Percentiles rank a stretch among this genome's conserved stretches.
phyloP scores from a whole-genome alignment of 2,329 filamentous ascomycete species.

The Fusarium denticulatum region DNA sequence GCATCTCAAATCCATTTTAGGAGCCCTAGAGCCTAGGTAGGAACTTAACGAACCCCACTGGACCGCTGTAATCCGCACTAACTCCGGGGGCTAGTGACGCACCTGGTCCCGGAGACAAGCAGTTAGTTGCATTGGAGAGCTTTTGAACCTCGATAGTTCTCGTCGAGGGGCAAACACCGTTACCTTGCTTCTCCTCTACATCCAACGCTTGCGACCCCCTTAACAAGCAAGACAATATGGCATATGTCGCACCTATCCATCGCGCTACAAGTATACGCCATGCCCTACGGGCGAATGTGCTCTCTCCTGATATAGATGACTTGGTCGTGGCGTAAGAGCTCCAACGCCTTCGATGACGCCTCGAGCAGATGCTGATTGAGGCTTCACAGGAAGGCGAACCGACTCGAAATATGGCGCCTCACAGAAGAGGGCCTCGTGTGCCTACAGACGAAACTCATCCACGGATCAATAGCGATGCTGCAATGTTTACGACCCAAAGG shows the following conservation, averaged over 20 bases:
- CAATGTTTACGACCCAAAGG: slow-evolving; percentile 81
- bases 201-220: background rate
- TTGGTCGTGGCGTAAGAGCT: slow-evolving; percentile 83
- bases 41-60: slow-evolving; percentile 32
- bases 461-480: slow-evolving; percentile 88
- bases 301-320: slow-evolving; percentile 79
- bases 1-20: background rate
- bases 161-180: slow-evolving; percentile 29
- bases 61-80: slow-evolving; percentile 37
- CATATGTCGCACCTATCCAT: slow-evolving; percentile 94
- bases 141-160: slow-evolving; percentile 40
- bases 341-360: slow-evolving; percentile 18
- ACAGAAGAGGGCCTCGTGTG: slow-evolving; percentile 72
- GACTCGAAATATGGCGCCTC: slow-evolving; percentile 83
- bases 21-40: too few relatives aligned
- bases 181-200: background rate
- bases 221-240: slow-evolving; percentile 66
- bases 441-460: slow-evolving; percentile 75
- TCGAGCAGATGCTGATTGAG: slow-evolving; percentile 43
- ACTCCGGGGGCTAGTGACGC: slow-evolving; percentile 43
- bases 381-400: slow-evolving; percentile 76
- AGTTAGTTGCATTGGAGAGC: slow-evolving; percentile 36
- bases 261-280: slow-evolving; percentile 90
- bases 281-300: slow-evolving; percentile 82
- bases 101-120: slow-evolving; percentile 25